These are phyloP conservation scores for Diaporthe sp. DNA, from an alignment of 2,329 filamentous ascomycete genomes.

Conservation along the genomic window DNA sequence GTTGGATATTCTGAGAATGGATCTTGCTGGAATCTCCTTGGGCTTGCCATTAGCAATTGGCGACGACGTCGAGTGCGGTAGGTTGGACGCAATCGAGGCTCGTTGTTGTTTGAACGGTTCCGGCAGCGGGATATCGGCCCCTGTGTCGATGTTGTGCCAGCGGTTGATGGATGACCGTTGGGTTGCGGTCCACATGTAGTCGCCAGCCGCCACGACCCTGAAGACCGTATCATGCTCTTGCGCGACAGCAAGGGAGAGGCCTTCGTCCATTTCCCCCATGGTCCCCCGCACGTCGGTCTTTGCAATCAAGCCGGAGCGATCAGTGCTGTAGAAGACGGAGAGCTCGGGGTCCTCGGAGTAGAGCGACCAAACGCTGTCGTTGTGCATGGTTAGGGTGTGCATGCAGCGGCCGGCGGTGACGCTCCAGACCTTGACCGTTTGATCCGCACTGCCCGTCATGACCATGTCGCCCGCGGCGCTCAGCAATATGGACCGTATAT, in stretches of 20 bases:
- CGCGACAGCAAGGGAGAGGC: slow-evolving; percentile 88
- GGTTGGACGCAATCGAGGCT: slow-evolving; percentile 58
- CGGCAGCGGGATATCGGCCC: slow-evolving; percentile 76
- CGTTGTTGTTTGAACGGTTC: slow-evolving; percentile 66
- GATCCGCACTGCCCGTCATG: slow-evolving; percentile 94
- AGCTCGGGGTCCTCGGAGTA: slow-evolving; percentile 90
- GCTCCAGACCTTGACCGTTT: slow-evolving; percentile 98
- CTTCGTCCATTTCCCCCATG: slow-evolving; percentile 84
- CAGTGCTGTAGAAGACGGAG: slow-evolving; percentile 93
- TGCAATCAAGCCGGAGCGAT: slow-evolving; percentile 92
- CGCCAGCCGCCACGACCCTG: slow-evolving; percentile 77
- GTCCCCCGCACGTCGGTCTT: slow-evolving; percentile 91
- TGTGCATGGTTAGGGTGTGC: slow-evolving; percentile 99
- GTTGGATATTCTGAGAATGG: slow-evolving; percentile 86
- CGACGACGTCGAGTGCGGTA: slow-evolving; percentile 53
- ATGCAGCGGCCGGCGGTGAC: slow-evolving; percentile 95
- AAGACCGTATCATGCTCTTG: slow-evolving; percentile 90
- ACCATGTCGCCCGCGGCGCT: slow-evolving; percentile 91
- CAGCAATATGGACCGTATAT: slow-evolving; percentile 90
- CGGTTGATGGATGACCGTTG: slow-evolving; percentile 92
- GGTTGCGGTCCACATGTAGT: slow-evolving; percentile 91
- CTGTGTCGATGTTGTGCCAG: slow-evolving; percentile 89
- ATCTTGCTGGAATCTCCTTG: slow-evolving; percentile 81
- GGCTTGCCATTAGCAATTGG: slow-evolving; percentile 55
- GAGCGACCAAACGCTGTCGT: slow-evolving; percentile 96